A percentile compares a stretch with the other conserved stretches of the same genome.
Evolutionary conservation across 371 early-diverging fungal genomes (phyloP).

Genomic region (Saksenaea vasiformis): DNA sequence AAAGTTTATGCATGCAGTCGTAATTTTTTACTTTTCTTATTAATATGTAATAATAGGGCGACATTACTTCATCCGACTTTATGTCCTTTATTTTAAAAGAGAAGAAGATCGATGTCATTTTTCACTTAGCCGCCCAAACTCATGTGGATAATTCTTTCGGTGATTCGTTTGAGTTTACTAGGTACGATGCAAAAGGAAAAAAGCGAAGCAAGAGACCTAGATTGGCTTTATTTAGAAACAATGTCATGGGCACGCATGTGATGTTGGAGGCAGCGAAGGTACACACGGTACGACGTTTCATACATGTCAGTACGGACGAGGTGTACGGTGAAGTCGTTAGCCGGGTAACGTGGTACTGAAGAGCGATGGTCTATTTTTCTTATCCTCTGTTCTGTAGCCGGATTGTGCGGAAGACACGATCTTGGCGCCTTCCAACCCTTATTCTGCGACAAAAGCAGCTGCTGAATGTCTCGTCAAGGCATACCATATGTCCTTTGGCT

Average conservation of each 20-base stretch:
- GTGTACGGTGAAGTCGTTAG: constrained; percentile 70
- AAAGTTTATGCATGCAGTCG: not conserved
- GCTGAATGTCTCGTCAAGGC: constrained; percentile 85
- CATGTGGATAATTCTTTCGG: constrained; percentile 92
- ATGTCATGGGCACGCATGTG: constrained; percentile 88
- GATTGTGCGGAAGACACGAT: constrained; percentile 42
- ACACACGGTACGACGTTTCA: constrained; percentile 60
- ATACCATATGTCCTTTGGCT: constrained; percentile 78
- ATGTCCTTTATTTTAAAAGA: constrained; percentile 69
- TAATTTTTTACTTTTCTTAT: not conserved
- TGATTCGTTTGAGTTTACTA: constrained; percentile 84
- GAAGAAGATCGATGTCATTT: constrained; percentile 75
- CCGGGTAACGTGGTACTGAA: constrained; percentile 29
- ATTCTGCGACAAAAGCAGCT: constrained; percentile 89
- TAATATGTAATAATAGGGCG: constrained; percentile 49
- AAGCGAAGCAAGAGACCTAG: not conserved
- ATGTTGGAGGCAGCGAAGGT: constrained; percentile 79
- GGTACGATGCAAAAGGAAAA: constrained; percentile 25
- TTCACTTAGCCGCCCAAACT: constrained; percentile 86
- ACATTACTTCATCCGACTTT: constrained; percentile 72
- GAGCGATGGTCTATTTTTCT: not conserved
- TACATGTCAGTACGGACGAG: constrained; percentile 88
- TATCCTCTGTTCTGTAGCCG: constrained; percentile 42
- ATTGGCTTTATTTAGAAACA: constrained; percentile 48
- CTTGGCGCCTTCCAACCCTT: constrained; percentile 83